phyloP scores from a whole-genome alignment of 106 monocot species.

The Phalaenopsis aphrodite region DNA sequence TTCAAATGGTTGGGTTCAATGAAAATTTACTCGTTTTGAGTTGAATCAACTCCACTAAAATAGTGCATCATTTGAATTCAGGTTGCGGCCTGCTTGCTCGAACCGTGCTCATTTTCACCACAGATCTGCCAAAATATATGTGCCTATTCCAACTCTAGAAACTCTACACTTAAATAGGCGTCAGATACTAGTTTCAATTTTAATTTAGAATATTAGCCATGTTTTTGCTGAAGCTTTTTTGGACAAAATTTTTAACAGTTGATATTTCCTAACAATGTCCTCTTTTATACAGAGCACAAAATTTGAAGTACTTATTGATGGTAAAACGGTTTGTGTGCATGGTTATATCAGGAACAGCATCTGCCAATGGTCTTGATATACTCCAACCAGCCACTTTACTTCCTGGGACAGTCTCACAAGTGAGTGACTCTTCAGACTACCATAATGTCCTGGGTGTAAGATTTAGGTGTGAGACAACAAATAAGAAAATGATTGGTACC shows the following conservation, averaged over 20 bases:
- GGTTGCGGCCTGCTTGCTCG: neutral
- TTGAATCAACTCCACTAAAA: no score
- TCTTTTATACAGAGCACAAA: conserved; percentile 35
- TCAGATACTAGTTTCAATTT: neutral
- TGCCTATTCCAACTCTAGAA: neutral
- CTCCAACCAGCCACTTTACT: conserved; percentile 66
- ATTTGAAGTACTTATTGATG: conserved; percentile 79
- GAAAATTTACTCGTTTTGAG: no score
- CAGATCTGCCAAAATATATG: neutral
- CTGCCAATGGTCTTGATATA: conserved; percentile 63
- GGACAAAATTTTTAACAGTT: neutral
- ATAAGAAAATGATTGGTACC: neutral
- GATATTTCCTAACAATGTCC: neutral
- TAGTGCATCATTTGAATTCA: neutral
- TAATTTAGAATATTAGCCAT: neutral
- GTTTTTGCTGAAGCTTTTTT: neutral
- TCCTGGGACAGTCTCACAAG: conserved; percentile 46
- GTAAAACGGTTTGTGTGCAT: conserved; percentile 86
- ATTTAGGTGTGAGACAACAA: neutral
- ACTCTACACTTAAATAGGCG: neutral
- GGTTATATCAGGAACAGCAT: conserved; percentile 62
- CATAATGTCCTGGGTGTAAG: neutral
- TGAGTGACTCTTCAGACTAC: conserved; percentile 13
- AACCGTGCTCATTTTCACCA: neutral
- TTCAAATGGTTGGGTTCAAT: no score